These are phyloP conservation scores for Aspergillus saccharolyticus DNA, from an alignment of 495 filamentous ascomycete genomes.

Conservation along the genomic window DNA sequence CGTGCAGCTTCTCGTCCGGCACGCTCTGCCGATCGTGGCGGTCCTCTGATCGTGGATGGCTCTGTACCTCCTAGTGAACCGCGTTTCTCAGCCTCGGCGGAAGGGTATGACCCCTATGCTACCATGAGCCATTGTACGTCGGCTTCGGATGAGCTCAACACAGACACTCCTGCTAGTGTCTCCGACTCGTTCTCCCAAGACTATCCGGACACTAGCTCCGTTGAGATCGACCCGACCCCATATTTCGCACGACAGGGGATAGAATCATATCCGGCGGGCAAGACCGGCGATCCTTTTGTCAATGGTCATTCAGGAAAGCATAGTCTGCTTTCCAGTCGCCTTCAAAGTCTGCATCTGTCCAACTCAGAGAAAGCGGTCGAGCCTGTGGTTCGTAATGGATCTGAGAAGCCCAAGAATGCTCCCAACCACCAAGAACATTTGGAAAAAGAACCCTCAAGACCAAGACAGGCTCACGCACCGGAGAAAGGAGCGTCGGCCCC, in stretches of 20 bases:
- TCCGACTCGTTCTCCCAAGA: constrained; percentile 42
- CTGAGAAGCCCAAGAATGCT: constrained; percentile 27
- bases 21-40: constrained; percentile 30
- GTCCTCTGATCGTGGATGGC: constrained; percentile 44
- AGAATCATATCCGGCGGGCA: constrained; percentile 22
- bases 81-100: constrained; percentile 23
- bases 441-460: constrained; percentile 27
- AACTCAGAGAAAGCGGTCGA: constrained; percentile 33
- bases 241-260: constrained; percentile 27
- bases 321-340: constrained; percentile 33
- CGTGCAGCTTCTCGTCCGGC: constrained; percentile 23
- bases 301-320: constrained; percentile 23
- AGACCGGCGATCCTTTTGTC: constrained; percentile 9
- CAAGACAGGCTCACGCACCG: constrained; percentile 26
- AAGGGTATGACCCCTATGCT: constrained; percentile 30
- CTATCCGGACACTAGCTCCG: constrained; percentile 33
- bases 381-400: constrained; percentile 20
- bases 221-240: constrained; percentile 32
- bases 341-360: constrained; percentile 38
- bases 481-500: constrained; percentile 28
- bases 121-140: constrained; percentile 32
- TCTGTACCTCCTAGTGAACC: constrained; percentile 37
- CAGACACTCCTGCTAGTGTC: constrained; percentile 38
- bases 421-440: constrained; percentile 17
- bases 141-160: constrained; percentile 39